Evolutionary conservation across 495 filamentous ascomycete species (phyloP).

Genomic region (Daldinia loculata): DNA sequence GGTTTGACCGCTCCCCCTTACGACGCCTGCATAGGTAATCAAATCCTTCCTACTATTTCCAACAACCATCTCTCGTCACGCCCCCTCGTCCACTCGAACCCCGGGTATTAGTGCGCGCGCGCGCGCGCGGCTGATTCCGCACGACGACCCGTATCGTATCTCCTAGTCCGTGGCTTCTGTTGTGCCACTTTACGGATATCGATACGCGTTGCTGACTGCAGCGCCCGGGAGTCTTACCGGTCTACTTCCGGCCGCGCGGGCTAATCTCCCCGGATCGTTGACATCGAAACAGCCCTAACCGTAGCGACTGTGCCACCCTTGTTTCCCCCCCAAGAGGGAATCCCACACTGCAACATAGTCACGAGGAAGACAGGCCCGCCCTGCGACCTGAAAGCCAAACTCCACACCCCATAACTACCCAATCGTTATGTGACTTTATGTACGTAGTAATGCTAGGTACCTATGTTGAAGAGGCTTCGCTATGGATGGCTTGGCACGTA

Average conservation of each 20-base stretch:
- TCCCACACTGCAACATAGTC: constrained; percentile 2
- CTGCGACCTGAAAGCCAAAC: not conserved
- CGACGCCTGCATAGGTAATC: constrained; percentile 7
- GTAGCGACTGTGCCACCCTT: not conserved
- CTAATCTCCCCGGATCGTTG: constrained; percentile 3
- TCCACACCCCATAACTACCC: not conserved
- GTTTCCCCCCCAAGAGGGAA: not conserved
- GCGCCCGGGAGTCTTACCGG: constrained; percentile 16
- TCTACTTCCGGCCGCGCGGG: constrained; percentile 13
- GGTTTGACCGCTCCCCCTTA: constrained; percentile 8
- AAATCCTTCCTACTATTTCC: constrained; percentile 18
- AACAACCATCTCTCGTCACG: not conserved
- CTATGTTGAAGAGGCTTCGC: no score
- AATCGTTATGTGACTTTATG: not conserved
- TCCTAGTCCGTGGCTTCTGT: constrained; percentile 4
- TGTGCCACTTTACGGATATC: constrained; percentile 16
- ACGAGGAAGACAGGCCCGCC: not conserved
- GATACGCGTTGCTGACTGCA: constrained; percentile 32
- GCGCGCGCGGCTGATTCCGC: not conserved
- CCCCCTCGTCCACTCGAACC: not conserved
- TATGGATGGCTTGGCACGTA: not conserved
- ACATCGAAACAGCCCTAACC: not conserved
- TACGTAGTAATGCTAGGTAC: not conserved
- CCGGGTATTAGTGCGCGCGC: not conserved
- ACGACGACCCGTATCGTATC: not conserved